Conservation (phyloP, 225 moss, liverwort and hornwort genomes). For the Sphagnum tenellum region DNA sequence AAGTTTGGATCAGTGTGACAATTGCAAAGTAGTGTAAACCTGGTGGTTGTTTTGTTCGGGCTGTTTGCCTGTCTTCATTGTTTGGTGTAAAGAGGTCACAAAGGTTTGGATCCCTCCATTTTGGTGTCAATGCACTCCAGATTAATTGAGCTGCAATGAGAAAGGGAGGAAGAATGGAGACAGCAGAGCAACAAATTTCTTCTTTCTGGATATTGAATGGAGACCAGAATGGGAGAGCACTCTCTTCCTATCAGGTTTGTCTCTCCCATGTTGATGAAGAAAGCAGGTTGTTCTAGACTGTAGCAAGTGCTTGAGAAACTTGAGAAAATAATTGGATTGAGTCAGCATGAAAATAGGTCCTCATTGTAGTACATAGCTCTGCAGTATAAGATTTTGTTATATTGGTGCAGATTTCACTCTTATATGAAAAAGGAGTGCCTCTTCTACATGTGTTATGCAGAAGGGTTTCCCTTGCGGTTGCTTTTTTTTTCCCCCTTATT, state of each 20-base stretch:
- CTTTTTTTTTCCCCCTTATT: no score
- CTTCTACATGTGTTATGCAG: no score
- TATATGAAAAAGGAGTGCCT: slow-evolving; percentile 1
- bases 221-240: slow-evolving; percentile 1
- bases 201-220: slow-evolving; percentile 1
- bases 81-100: slow-evolving; percentile 80
- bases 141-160: slow-evolving; percentile 9
- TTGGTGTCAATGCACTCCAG: slow-evolving; percentile 32
- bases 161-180: neutral
- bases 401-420: slow-evolving; percentile 28
- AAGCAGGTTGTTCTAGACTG: slow-evolving; percentile 1
- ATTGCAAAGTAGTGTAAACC: slow-evolving; percentile 65
- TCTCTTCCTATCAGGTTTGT: neutral
- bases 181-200: neutral
- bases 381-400: slow-evolving; percentile 8
- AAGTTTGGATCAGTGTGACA: slow-evolving; percentile 13
- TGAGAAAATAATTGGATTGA: no score
- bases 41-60: slow-evolving; percentile 85
- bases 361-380: slow-evolving; percentile 13
- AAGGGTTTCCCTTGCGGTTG: no score
- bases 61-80: slow-evolving; percentile 82
- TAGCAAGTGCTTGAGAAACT: neutral
- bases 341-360: neutral
- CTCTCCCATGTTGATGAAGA: slow-evolving; percentile 2
- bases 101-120: slow-evolving; percentile 20